These are phyloP conservation scores for Gaertneriomyces sp. DNA, from an alignment of 192 early-diverging fungal genomes.

Conservation along the genomic window DNA sequence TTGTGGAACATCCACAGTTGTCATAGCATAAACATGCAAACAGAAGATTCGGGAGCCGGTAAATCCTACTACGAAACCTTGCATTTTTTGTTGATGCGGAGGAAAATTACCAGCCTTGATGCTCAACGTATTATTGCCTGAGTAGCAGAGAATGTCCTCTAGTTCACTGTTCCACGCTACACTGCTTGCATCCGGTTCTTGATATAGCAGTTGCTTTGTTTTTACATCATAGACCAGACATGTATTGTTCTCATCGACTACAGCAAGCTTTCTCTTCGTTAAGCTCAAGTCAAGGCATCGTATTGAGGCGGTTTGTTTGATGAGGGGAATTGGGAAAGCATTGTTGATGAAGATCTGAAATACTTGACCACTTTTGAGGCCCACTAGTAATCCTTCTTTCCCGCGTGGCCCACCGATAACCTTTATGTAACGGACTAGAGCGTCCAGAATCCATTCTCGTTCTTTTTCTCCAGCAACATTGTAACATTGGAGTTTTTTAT, in stretches of 20 bases:
- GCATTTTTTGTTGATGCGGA: slow-evolving; percentile 50
- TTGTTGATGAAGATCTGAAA: slow-evolving; percentile 56
- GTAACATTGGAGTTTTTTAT: slow-evolving; percentile 49
- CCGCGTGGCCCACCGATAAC: slow-evolving; percentile 52
- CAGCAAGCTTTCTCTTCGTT: slow-evolving; percentile 45
- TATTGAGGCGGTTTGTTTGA: slow-evolving; percentile 42
- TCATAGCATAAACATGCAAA: slow-evolving; percentile 50
- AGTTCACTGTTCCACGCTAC: slow-evolving; percentile 59
- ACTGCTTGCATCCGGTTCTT: slow-evolving; percentile 54
- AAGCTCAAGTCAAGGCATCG: slow-evolving; percentile 52
- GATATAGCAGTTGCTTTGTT: slow-evolving; percentile 53
- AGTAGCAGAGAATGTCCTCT: slow-evolving; percentile 55
- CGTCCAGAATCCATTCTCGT: slow-evolving; percentile 54
- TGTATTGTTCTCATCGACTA: slow-evolving; percentile 56
- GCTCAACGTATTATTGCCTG: slow-evolving; percentile 44
- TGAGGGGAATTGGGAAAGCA: slow-evolving; percentile 52
- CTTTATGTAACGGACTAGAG: slow-evolving; percentile 54
- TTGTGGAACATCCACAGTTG: slow-evolving; percentile 49
- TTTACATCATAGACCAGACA: slow-evolving; percentile 50
- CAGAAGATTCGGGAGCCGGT: slow-evolving; percentile 55
- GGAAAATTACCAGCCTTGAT: slow-evolving; percentile 52
- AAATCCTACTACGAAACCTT: slow-evolving; percentile 58
- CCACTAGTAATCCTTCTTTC: slow-evolving; percentile 52
- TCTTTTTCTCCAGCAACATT: slow-evolving; percentile 53
- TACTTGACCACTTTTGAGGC: slow-evolving; percentile 53